Evolutionary conservation across 2,329 filamentous ascomycete species (phyloP), one percentile per base, ranked within the genome.

Genomic region (Aspergillus hiratsukae): DNA sequence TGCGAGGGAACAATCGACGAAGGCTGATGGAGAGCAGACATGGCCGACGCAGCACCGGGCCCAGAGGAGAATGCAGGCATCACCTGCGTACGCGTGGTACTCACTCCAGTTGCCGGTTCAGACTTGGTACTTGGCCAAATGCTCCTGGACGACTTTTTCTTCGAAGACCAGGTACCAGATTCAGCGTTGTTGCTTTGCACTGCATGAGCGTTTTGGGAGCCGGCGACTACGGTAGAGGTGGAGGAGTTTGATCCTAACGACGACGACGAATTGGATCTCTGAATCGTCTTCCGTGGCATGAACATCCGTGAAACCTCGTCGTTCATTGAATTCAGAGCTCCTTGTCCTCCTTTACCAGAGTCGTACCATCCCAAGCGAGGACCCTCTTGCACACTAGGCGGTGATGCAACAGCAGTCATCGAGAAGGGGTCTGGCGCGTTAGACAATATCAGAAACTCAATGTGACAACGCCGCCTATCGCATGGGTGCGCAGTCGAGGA

Each of bases 271-370:
- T 91, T 96, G 69, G 88, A 88, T 72, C 93, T 87, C 73, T 93
- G 90, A 59, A 91, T 82, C 70, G 83, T 87, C 78, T 96, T 97
- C 67, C 91, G 90, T 69, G 90, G 89, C 83, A 90, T 87, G 74
- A 95, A 90, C 84, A 96, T 92, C 74, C 88, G 87, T 77, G 88
- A 86, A 64, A 88, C 85, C 76, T 96, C 90, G 78, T 96, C 91
- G 77, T 88, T 90, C 85, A 91, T 89, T 70, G 87, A 82, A 78
- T 83, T 81, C 66, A 84, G 77, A 72, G 81, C 80, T 77, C 82
- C 85, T 76, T 82, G 78, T 71, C 78, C 78, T 75, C 76, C 78
- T 75, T 81, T 80, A 79, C 76, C 69, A 78, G 75, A 64, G 61
- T 66, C 76, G 74, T 79, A 83, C 84, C 83, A 86, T 83, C 81